Base-by-base conservation (phyloP, 306 rosid species). In the Cucumis melo region DNA sequence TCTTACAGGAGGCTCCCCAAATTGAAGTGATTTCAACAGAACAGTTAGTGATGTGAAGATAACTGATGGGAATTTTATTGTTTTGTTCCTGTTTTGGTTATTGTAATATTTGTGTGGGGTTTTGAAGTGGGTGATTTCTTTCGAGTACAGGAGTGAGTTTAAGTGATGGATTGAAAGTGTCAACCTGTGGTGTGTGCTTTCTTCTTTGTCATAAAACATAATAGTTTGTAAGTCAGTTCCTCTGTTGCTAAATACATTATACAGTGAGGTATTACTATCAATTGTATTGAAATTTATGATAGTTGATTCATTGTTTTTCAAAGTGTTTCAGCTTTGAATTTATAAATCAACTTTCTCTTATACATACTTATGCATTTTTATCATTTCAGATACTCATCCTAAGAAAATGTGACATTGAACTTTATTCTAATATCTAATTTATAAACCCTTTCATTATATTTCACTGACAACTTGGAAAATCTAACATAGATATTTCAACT, bases 1-100 rank as follows among this genome's bases (percentile, higher is more conserved):
- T 21, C 57, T 65, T 20, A 12, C 38, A 78, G 80, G 80, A 78
- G 19, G 75, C 75, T 65, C 64, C 64, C 24, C 75, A 53, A 65
- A 56, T 51, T 64, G 80, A 78, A 65, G 62, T 63, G 75, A 78
- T 14, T 20, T 20, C 51, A 12, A 42, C 67, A 56, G 67, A 41
- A 56, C 54, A 75, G 36, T 66, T 56, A 55, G 78, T 56, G 54
- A 56, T 75, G 15, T 75, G 42, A 58, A 75, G 23, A 21, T 42
- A 42, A 42, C 3, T 42, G 48, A 8, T 42, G 14, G 39, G 12
- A 17, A 32, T 17, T 74, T 20, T n/a, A 2, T 12, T 75, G 34
- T 54, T 55, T 74, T 12, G 8, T 55, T 8, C 42, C 36, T 56
- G 38, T 38, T 59, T 75, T 75, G 66, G 51, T 36, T 20, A 12